Conservation (phyloP, 805 yeast species). For the Candida nanaspora region DNA sequence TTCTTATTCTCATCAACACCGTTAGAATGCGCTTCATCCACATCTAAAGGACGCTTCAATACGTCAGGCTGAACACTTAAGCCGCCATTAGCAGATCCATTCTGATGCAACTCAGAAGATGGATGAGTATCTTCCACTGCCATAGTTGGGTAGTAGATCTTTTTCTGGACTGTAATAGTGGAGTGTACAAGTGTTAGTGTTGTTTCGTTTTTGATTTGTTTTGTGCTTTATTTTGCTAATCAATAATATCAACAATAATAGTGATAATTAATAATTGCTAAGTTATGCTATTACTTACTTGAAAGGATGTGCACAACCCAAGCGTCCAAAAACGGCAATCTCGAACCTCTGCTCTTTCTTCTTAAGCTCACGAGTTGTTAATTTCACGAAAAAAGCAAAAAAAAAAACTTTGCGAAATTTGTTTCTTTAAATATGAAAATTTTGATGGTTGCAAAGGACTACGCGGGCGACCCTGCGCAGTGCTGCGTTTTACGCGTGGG, state of each 20-base stretch:
- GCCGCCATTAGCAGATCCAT: background rate
- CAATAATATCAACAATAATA: too few species aligned
- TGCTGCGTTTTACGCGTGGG: background rate
- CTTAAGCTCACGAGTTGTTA: too few species aligned
- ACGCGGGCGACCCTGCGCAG: background rate
- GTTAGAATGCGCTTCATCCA: background rate
- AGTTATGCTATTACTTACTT: too few species aligned
- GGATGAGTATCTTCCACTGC: background rate
- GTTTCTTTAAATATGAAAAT: background rate
- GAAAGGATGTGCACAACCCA: background rate
- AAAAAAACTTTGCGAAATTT: background rate
- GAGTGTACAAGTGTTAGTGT: background rate
- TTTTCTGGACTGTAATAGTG: too few species aligned
- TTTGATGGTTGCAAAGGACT: background rate
- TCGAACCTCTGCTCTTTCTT: too few species aligned
- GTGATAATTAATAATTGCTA: too few species aligned
- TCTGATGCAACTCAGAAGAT: background rate
- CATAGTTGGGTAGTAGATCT: background rate
- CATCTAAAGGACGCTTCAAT: background rate
- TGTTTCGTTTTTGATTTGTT: too few species aligned
- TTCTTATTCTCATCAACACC: background rate
- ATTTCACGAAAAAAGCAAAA: background rate
- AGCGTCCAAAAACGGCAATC: background rate
- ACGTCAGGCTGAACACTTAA: background rate
- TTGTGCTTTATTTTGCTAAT: too few species aligned